These are phyloP conservation scores for Durusdinium trenchii DNA, from an alignment of 73 alveolate species.

Conservation along the genomic window DNA sequence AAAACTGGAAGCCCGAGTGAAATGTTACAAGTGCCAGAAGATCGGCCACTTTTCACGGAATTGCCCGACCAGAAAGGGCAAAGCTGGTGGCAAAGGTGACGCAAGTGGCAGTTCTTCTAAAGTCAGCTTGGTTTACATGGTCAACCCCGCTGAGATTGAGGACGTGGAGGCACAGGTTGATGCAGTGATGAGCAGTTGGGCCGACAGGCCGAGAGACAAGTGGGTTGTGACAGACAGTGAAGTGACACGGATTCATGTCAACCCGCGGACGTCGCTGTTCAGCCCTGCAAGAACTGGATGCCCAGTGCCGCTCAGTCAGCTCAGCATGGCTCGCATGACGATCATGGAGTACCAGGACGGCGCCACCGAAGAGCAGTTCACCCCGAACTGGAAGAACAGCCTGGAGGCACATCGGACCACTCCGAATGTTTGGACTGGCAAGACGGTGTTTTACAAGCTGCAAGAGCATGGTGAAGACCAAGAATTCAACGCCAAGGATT, in stretches of 20 bases:
- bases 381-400: not conserved
- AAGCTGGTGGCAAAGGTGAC: not conserved
- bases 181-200: not conserved
- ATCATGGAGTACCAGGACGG: not conserved
- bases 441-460: not conserved
- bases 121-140: not conserved
- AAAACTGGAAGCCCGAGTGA: not conserved
- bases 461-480: not conserved
- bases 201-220: not conserved
- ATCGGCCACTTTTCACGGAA: not conserved
- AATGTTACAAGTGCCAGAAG: not conserved
- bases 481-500: not conserved
- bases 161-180: not conserved
- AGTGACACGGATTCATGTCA: not conserved
- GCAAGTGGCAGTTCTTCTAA: not conserved
- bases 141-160: not conserved
- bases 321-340: not conserved
- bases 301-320: not conserved
- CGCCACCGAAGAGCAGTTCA: not conserved
- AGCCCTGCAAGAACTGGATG: not conserved
- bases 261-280: not conserved
- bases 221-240: not conserved
- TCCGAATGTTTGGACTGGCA: not conserved
- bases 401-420: not conserved
- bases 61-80: not conserved